Evolutionary conservation across 2,329 filamentous ascomycete genomes (phyloP).

Genomic region (Sclerotinia borealis): DNA sequence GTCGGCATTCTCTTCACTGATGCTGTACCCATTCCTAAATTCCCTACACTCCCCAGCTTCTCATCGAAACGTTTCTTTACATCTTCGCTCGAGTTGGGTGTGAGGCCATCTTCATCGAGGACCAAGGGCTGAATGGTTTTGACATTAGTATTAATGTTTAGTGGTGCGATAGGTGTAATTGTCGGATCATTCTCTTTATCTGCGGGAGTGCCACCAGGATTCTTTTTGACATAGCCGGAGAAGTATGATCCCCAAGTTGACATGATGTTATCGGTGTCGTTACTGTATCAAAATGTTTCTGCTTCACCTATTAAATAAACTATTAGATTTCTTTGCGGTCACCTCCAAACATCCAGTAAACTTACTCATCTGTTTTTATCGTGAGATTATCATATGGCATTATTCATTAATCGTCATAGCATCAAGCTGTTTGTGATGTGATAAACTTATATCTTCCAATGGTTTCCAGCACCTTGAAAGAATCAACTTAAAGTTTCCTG

Average conservation of each 20-base stretch:
- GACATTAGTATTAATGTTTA: background rate
- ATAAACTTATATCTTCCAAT: background rate
- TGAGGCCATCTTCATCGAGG: background rate
- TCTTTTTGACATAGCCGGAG: slow-evolving; percentile 19
- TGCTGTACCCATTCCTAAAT: slow-evolving; percentile 1
- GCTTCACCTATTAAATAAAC: background rate
- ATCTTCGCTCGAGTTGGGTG: background rate
- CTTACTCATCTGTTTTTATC: background rate
- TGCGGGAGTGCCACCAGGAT: background rate
- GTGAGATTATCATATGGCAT: background rate
- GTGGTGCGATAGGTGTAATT: background rate
- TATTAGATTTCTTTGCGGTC: background rate
- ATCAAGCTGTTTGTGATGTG: background rate
- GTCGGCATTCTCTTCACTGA: background rate
- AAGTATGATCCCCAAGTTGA: slow-evolving; percentile 24
- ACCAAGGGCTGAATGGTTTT: background rate
- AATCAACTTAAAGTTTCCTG: background rate
- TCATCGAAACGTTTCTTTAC: slow-evolving; percentile 1
- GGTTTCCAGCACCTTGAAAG: slow-evolving; percentile 11
- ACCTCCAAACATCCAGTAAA: background rate
- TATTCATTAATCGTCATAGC: background rate
- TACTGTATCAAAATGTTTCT: background rate
- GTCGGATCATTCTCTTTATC: background rate
- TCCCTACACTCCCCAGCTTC: slow-evolving; percentile 5
- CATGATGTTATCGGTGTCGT: slow-evolving; percentile 5